Percentiles rank a stretch among this genome's conserved stretches.
Evolutionary conservation across 2,329 filamentous ascomycete genomes (phyloP).

Genomic region (Trichoderma oligosporum): DNA sequence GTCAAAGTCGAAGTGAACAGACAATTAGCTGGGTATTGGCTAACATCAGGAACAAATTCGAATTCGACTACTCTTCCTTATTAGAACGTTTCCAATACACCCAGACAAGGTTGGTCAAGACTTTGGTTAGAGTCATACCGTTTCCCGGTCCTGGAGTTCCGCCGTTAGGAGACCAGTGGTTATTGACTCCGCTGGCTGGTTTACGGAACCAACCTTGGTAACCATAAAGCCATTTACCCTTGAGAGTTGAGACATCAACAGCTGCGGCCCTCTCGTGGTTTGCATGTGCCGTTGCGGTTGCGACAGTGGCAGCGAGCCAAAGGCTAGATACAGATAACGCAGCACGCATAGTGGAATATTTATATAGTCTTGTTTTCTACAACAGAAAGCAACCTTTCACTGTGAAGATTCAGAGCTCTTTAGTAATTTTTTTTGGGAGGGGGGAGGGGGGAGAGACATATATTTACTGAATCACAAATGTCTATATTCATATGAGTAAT

Average conservation of each 20-base stretch:
- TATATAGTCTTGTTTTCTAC: background rate
- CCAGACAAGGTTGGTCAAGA: background rate
- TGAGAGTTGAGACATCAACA: background rate
- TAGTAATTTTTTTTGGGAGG: background rate
- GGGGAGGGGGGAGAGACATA: no score
- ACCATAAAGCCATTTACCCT: conserved; percentile 18
- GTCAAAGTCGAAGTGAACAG: conserved; percentile 2
- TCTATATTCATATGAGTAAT: no score
- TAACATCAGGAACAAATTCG: conserved; percentile 15
- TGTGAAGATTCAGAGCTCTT: background rate
- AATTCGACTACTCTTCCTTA: background rate
- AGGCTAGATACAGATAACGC: background rate
- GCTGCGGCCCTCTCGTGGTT: background rate
- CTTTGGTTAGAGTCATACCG: background rate
- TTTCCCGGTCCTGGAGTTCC: conserved; percentile 12
- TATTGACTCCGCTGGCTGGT: conserved; percentile 7
- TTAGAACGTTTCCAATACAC: background rate
- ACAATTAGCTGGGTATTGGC: conserved; percentile 12
- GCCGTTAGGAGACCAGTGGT: conserved; percentile 14
- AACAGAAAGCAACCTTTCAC: no score
- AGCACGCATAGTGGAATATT: background rate
- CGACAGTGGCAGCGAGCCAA: background rate
- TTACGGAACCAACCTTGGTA: conserved; percentile 17
- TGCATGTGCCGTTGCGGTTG: background rate
- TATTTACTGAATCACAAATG: no score